Evolutionary conservation across 78 protist genomes (phyloP).

Genomic region (Protostelium mycophagum): DNA sequence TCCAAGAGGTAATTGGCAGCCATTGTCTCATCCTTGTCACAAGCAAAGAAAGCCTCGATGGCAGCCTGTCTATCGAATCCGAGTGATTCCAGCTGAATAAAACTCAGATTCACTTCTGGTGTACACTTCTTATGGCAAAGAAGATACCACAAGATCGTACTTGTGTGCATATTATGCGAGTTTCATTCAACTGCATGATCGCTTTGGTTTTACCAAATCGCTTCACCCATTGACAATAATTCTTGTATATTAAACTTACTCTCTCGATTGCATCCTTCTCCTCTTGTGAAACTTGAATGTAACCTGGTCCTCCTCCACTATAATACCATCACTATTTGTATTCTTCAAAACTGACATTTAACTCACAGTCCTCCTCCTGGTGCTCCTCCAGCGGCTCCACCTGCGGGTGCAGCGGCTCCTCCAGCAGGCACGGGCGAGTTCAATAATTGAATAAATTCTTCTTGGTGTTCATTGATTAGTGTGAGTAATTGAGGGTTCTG

Average conservation of each 20-base stretch:
- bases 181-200: slow-evolving; percentile 1
- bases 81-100: slow-evolving; percentile 69
- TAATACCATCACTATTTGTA: too few relatives aligned
- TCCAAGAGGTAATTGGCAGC: slow-evolving; percentile 88
- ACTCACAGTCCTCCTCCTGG: neutral
- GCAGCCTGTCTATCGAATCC: slow-evolving; percentile 69
- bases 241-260: slow-evolving; percentile 19
- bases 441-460: slow-evolving; percentile 65
- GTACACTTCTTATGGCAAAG: neutral
- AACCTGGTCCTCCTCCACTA: too few relatives aligned
- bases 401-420: slow-evolving; percentile 11
- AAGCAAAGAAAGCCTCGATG: slow-evolving; percentile 86
- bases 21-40: slow-evolving; percentile 85
- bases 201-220: too few relatives aligned
- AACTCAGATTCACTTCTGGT: neutral
- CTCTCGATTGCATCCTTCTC: slow-evolving; percentile 83
- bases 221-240: too few relatives aligned
- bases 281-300: slow-evolving; percentile 65
- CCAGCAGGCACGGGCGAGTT: slow-evolving; percentile 52
- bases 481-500: slow-evolving; percentile 66
- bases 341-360: neutral
- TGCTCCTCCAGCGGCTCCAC: slow-evolving; percentile 9
- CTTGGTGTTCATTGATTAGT: slow-evolving; percentile 64
- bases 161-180: neutral
- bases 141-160: neutral